These are phyloP conservation scores for Geotrichum cucujoidarum DNA, from an alignment of 1,139 yeast genomes.

Conservation along the genomic window DNA sequence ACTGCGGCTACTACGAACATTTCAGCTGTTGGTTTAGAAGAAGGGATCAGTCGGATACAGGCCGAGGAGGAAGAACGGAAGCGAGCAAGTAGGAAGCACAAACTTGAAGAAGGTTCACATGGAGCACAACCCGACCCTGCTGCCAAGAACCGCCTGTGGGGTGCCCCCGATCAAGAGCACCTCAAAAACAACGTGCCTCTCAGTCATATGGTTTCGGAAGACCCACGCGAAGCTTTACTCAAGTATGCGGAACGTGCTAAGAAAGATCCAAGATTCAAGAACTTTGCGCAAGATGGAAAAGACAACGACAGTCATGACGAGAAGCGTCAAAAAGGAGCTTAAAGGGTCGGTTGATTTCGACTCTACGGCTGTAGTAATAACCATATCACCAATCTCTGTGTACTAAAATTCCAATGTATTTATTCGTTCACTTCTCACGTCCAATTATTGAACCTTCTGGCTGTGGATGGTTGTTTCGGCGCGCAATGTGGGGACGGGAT, in stretches of 20 bases:
- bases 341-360: no score
- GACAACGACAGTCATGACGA: no score
- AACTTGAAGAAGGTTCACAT: slow-evolving; percentile 1
- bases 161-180: slow-evolving; percentile 28
- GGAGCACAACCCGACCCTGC: background rate
- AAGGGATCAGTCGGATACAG: slow-evolving; percentile 18
- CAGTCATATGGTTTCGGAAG: slow-evolving; percentile 31
- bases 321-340: no score
- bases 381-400: no score
- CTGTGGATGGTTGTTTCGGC: no score
- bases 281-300: background rate
- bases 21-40: slow-evolving; percentile 30
- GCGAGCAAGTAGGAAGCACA: slow-evolving; percentile 8
- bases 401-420: no score
- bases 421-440: no score
- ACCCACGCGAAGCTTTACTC: slow-evolving; percentile 39
- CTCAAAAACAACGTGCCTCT: slow-evolving; percentile 25
- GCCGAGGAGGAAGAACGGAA: slow-evolving; percentile 17
- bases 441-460: no score
- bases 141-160: slow-evolving; percentile 23
- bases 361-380: no score
- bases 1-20: slow-evolving; percentile 31
- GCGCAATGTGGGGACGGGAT: no score
- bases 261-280: slow-evolving; percentile 19
- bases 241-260: slow-evolving; percentile 36